Percentiles rank a stretch among this genome's conserved stretches.
These are phyloP conservation scores for Pseudozyma thailandica DNA, from an alignment of 1,284 basidiomycete species.

Conservation along the genomic window DNA sequence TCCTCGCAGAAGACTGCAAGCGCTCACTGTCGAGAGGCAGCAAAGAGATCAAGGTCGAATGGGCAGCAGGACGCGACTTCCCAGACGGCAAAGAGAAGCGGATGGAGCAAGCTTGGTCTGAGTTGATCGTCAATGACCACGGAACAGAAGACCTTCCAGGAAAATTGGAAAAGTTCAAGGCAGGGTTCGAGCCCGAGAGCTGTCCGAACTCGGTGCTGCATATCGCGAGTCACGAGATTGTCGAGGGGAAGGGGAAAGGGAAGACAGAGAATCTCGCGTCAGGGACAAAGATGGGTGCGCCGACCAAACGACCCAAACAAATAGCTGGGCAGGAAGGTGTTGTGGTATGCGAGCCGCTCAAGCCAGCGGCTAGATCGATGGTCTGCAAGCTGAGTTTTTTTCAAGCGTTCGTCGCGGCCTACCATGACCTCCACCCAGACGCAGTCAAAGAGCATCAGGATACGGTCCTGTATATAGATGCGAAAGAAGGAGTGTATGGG, in stretches of 20 bases:
- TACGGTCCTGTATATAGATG: constrained; percentile 15
- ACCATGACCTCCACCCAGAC: background rate
- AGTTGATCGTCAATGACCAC: background rate
- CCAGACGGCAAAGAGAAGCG: constrained; percentile 20
- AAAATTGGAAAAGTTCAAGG: constrained; percentile 2
- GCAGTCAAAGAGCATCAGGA: background rate
- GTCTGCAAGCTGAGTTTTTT: constrained; percentile 30
- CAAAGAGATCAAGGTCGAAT: constrained; percentile 4
- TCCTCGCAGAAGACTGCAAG: constrained; percentile 16
- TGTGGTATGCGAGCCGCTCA: constrained; percentile 12
- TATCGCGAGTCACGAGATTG: background rate
- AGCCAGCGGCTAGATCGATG: constrained; percentile 20
- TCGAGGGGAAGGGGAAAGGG: background rate
- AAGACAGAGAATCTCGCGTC: constrained; percentile 30
- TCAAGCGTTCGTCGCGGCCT: constrained; percentile 4
- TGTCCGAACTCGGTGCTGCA: constrained; percentile 29
- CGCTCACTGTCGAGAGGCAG: constrained; percentile 10
- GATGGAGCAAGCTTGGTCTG: constrained; percentile 20
- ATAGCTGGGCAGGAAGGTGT: background rate
- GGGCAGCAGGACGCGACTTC: constrained; percentile 7
- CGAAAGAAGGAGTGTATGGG: constrained; percentile 18
- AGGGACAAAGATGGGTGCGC: constrained; percentile 38
- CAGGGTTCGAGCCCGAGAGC: constrained; percentile 11
- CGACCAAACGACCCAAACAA: constrained; percentile 18
- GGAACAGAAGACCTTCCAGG: background rate